Conservation (phyloP, 257 asterid genomes). For the Cinchona pubescens region DNA sequence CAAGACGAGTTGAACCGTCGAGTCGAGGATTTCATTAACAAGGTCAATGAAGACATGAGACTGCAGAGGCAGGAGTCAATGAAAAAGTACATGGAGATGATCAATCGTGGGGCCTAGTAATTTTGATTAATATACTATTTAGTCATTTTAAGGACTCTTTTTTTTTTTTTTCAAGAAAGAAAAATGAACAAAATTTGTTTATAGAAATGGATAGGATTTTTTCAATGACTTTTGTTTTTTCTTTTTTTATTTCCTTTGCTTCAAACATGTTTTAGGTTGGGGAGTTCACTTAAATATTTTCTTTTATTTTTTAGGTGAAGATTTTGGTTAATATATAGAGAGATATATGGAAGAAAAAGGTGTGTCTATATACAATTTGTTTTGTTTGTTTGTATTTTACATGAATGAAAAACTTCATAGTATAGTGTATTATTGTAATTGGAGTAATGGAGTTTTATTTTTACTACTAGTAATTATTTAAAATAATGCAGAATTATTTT, state of each 20-base stretch:
- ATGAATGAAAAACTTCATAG: neutral
- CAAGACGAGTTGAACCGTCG: conserved; percentile 38
- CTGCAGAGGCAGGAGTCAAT: conserved; percentile 40
- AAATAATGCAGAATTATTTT: too few relatives aligned
- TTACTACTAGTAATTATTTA: too few relatives aligned
- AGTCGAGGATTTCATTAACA: conserved; percentile 40
- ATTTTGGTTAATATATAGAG: too few relatives aligned
- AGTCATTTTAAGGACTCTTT: too few relatives aligned
- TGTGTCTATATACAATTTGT: neutral
- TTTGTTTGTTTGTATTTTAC: neutral
- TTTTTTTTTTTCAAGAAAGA: neutral
- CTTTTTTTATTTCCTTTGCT: too few relatives aligned
- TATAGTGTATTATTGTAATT: neutral
- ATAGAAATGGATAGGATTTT: neutral
- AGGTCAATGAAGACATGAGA: conserved; percentile 42
- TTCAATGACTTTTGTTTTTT: too few relatives aligned
- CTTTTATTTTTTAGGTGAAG: too few relatives aligned
- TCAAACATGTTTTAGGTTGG: neutral
- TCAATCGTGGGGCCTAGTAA: conserved; percentile 30
- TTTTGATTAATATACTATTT: neutral
- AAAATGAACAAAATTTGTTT: neutral
- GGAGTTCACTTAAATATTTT: neutral
- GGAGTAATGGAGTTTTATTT: too few relatives aligned
- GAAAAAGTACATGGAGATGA: conserved; percentile 34
- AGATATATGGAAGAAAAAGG: neutral